A percentile compares a stretch with the other conserved stretches of the same genome.
Conservation (phyloP, 352 stramenopile species). For the Hyaloperonospora arabidopsidis region DNA sequence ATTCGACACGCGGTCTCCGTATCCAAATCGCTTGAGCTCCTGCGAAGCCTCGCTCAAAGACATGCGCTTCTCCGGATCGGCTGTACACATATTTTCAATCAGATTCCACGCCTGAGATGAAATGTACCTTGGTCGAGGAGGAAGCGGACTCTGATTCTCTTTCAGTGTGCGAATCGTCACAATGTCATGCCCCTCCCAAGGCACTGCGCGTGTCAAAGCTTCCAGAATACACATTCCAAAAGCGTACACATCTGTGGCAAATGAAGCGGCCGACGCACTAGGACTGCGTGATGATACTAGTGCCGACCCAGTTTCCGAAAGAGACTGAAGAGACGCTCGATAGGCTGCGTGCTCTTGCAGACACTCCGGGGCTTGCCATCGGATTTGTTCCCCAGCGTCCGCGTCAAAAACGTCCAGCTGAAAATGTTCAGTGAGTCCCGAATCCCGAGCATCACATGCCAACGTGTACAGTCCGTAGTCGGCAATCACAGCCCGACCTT, state of each 20-base stretch:
- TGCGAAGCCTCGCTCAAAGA: conserved; percentile 39
- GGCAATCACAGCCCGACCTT: conserved; percentile 47
- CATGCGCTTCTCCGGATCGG: conserved; percentile 39
- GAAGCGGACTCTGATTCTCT: conserved; percentile 38
- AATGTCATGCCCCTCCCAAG: conserved; percentile 43
- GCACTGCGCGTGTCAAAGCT: conserved; percentile 38
- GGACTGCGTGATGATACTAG: conserved; percentile 10
- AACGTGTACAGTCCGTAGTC: conserved; percentile 48
- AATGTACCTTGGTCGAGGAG: conserved; percentile 40
- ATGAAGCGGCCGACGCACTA: conserved; percentile 27
- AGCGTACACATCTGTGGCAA: conserved; percentile 55
- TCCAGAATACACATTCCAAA: conserved; percentile 81
- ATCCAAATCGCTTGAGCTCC: conserved; percentile 43
- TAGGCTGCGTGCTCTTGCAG: conserved; percentile 32
- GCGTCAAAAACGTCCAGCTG: conserved; percentile 24
- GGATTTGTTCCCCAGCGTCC: conserved; percentile 43
- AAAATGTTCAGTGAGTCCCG: conserved; percentile 31
- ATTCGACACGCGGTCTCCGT: conserved; percentile 22
- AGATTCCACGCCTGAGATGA: conserved; percentile 40
- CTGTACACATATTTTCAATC: conserved; percentile 57
- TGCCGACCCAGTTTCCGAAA: conserved; percentile 12
- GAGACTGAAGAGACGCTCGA: conserved; percentile 22
- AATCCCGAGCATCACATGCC: conserved; percentile 29
- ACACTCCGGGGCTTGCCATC: conserved; percentile 65
- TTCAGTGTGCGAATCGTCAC: conserved; percentile 49